Conservation (phyloP, 352 stramenopile species). For the Thraustotheca clavata region DNA sequence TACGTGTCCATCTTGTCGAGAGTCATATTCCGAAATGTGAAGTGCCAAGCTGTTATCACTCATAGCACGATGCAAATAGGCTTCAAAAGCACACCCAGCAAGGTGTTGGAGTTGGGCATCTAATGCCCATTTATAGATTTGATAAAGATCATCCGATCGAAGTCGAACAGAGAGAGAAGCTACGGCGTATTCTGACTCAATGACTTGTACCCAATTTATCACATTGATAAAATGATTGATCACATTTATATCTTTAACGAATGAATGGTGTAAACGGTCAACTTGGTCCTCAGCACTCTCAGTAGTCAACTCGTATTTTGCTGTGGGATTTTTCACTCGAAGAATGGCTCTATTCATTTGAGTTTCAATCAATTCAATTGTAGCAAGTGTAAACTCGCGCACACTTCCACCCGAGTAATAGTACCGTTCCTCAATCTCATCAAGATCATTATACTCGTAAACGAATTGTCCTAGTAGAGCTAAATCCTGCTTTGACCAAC, state of each 20-base stretch:
- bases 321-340: no score
- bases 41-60: conserved; percentile 22
- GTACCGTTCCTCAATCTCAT: neutral
- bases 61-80: neutral
- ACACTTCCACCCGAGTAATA: conserved; percentile 9
- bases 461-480: neutral
- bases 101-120: neutral
- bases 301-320: no score
- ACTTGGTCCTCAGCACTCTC: neutral
- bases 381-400: neutral
- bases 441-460: neutral
- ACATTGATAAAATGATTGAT: neutral
- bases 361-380: neutral
- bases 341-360: no score
- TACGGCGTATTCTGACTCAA: conserved; percentile 1
- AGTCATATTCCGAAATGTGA: conserved; percentile 20
- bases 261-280: neutral
- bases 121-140: neutral
- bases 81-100: conserved; percentile 1
- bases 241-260: neutral
- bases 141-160: neutral
- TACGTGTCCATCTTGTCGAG: neutral
- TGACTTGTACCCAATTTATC: neutral
- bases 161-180: neutral
- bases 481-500: neutral